Percentiles rank a stretch among this genome's conserved stretches.
Evolutionary conservation across 441 rosid genomes (phyloP).

Genomic region (Erysimum cheiri): DNA sequence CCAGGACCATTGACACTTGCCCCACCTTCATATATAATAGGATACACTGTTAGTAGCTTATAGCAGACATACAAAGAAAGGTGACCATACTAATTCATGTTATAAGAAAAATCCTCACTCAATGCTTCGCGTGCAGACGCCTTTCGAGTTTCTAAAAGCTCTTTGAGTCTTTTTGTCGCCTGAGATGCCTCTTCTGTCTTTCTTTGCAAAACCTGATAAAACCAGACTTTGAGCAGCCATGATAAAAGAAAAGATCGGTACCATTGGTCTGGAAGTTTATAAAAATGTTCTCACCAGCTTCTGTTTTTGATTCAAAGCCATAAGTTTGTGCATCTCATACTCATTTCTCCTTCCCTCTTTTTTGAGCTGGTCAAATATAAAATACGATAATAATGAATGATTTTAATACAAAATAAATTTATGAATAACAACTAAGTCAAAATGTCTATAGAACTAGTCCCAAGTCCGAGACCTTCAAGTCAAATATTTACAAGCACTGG

Average conservation of each 20-base stretch:
- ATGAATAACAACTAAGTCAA: not conserved
- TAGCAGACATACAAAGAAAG: slow-evolving; percentile 20
- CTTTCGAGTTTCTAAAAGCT: slow-evolving; percentile 86
- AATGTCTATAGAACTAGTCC: not conserved
- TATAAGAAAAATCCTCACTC: slow-evolving; percentile 43
- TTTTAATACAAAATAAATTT: not conserved
- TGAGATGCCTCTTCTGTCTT: slow-evolving; percentile 97
- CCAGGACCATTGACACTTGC: slow-evolving; percentile 76
- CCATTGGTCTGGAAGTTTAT: slow-evolving; percentile 17
- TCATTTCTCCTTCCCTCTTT: slow-evolving; percentile 98
- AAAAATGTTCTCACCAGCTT: slow-evolving; percentile 69
- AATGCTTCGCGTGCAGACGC: slow-evolving; percentile 68
- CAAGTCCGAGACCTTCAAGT: not conserved
- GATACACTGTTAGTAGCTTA: slow-evolving; percentile 25
- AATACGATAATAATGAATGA: not conserved
- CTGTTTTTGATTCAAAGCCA: slow-evolving; percentile 95
- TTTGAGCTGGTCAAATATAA: slow-evolving; percentile 65
- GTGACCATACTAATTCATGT: slow-evolving; percentile 28
- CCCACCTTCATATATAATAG: slow-evolving; percentile 48
- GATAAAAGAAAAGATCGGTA: slow-evolving; percentile 27
- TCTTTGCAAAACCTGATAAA: slow-evolving; percentile 84
- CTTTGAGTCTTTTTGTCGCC: slow-evolving; percentile 96
- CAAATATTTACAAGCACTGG: not conserved
- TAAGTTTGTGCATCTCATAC: slow-evolving; percentile 94
- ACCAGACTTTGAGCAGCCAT: slow-evolving; percentile 28